phyloP scores from a whole-genome alignment of 73 alveolate species.

The Paramecium sonneborni region DNA sequence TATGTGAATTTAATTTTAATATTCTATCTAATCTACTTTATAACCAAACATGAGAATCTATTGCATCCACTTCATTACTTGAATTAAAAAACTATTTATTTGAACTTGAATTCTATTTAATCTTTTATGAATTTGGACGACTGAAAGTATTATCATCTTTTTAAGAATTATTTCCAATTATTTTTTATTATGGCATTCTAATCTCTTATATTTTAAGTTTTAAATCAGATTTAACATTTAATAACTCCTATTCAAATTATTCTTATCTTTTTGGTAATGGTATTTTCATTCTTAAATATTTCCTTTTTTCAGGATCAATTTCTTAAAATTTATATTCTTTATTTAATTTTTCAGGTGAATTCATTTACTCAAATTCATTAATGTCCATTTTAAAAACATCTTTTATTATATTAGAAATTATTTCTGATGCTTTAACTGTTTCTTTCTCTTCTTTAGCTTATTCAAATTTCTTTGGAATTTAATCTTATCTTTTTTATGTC shows the following conservation, averaged over 20 bases:
- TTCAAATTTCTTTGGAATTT: constrained; percentile 36
- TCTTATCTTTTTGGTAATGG: neutral
- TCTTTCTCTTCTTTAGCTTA: constrained; percentile 36
- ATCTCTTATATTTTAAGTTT: neutral
- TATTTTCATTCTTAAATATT: constrained; percentile 15
- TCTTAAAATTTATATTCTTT: constrained; percentile 48
- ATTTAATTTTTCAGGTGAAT: constrained; percentile 9
- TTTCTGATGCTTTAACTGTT: neutral
- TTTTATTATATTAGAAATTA: neutral
- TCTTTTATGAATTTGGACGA: neutral
- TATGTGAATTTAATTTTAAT: neutral
- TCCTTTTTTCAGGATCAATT: neutral
- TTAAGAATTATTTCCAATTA: neutral
- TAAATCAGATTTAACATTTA: neutral
- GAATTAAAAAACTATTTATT: constrained; percentile 7
- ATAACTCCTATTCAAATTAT: neutral
- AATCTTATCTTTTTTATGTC: neutral
- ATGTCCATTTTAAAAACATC: constrained; percentile 12
- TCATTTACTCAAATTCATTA: neutral
- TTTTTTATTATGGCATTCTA: neutral
- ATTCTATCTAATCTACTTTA: constrained; percentile 16
- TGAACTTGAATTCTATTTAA: neutral
- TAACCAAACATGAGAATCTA: neutral
- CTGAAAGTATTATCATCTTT: constrained; percentile 16
- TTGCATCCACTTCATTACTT: constrained; percentile 8